A percentile compares a stretch with the other conserved stretches of the same genome.
Conservation (phyloP, 2,329 filamentous ascomycete species). For the Byssothecium circinans region DNA sequence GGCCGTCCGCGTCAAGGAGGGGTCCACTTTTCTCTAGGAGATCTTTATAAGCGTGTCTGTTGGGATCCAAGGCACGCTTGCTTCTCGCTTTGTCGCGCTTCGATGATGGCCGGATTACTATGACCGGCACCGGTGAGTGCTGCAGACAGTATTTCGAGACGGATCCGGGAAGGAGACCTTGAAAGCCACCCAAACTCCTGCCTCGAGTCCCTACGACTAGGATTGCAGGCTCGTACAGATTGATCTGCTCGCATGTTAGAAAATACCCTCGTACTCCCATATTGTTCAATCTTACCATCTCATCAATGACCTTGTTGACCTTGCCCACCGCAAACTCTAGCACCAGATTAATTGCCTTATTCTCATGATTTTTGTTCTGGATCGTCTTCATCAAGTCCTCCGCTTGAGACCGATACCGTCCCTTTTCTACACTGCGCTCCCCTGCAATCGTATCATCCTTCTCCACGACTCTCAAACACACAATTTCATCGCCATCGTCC, state of each 20-base stretch:
- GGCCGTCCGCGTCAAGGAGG: slow-evolving; percentile 53
- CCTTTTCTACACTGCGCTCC: slow-evolving; percentile 63
- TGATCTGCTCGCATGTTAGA: slow-evolving; percentile 62
- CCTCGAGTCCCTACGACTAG: slow-evolving; percentile 88
- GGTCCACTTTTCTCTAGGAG: slow-evolving; percentile 71
- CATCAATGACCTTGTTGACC: slow-evolving; percentile 85
- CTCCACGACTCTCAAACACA: slow-evolving; percentile 86
- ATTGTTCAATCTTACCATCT: slow-evolving; percentile 66
- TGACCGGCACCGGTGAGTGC: slow-evolving; percentile 88
- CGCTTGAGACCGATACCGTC: slow-evolving; percentile 75
- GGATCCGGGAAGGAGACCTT: slow-evolving; percentile 82
- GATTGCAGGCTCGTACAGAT: slow-evolving; percentile 88
- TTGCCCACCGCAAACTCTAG: slow-evolving; percentile 89
- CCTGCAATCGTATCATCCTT: slow-evolving; percentile 72
- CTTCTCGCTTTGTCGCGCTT: slow-evolving; percentile 88
- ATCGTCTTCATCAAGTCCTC: slow-evolving; percentile 73
- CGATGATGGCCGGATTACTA: slow-evolving; percentile 83
- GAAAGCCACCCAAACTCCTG: slow-evolving; percentile 79
- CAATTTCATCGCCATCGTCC: slow-evolving; percentile 89
- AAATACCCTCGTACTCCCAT: background rate
- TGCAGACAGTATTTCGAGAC: slow-evolving; percentile 95
- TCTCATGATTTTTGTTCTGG: slow-evolving; percentile 75
- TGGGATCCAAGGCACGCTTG: slow-evolving; percentile 77
- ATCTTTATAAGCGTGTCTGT: slow-evolving; percentile 72
- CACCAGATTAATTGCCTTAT: slow-evolving; percentile 82